Conservation (phyloP, 1,284 basidiomycete genomes). For the Malassezia caprae region DNA sequence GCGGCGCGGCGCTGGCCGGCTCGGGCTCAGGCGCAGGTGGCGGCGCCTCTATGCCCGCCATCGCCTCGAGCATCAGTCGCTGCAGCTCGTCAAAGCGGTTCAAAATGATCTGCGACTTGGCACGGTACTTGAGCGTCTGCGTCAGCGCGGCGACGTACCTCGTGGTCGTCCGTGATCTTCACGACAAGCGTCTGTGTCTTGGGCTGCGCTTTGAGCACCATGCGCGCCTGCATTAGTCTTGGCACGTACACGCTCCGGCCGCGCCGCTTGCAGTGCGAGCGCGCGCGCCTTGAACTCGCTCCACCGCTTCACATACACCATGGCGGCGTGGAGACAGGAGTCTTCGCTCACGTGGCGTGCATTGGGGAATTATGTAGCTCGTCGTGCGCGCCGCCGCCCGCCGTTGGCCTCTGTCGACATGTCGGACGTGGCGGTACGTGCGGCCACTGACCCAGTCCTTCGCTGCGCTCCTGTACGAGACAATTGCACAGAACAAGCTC, state of each 20-base stretch:
- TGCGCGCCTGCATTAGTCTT: slow-evolving; percentile 4
- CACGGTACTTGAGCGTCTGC: slow-evolving; percentile 69
- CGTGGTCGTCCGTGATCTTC: slow-evolving; percentile 9
- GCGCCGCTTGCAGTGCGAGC: slow-evolving; percentile 3
- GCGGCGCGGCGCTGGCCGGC: not conserved
- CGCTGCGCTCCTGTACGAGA: slow-evolving; percentile 18
- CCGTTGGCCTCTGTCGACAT: not conserved
- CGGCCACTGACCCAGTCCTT: slow-evolving; percentile 8
- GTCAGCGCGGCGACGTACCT: slow-evolving; percentile 4
- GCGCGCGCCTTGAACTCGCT: slow-evolving; percentile 14
- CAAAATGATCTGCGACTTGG: slow-evolving; percentile 78
- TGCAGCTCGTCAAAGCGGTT: slow-evolving; percentile 88
- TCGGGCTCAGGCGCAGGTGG: not conserved
- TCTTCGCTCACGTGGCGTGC: slow-evolving; percentile 1
- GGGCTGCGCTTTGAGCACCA: slow-evolving; percentile 13
- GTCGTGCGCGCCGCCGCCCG: not conserved
- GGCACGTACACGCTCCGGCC: slow-evolving; percentile 7
- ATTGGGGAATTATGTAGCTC: not conserved
- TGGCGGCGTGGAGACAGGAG: not conserved
- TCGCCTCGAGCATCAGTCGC: slow-evolving; percentile 65
- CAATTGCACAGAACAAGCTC: slow-evolving; percentile 26
- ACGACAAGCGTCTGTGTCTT: slow-evolving; percentile 7
- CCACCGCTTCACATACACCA: slow-evolving; percentile 19
- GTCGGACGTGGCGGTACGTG: slow-evolving; percentile 14
- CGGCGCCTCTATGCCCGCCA: slow-evolving; percentile 49